These are phyloP conservation scores for Crepidotus variabilis DNA, from an alignment of 768 basidiomycete species.

Conservation along the genomic window DNA sequence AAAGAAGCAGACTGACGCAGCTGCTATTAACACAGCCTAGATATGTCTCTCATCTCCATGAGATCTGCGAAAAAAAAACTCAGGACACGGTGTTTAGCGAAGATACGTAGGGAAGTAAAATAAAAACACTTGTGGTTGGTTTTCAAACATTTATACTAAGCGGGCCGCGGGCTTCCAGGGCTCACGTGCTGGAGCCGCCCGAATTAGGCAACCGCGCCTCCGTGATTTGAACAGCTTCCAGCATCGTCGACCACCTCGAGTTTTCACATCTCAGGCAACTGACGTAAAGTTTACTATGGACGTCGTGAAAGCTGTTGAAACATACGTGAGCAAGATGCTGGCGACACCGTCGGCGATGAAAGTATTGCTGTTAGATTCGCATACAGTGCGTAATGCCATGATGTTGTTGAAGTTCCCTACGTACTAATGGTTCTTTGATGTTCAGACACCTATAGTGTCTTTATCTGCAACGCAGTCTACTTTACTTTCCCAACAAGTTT, in stretches of 20 bases:
- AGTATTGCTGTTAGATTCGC: constrained; percentile 88
- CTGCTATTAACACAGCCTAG: too few relatives aligned
- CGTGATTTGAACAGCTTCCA: not conserved
- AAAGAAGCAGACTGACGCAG: too few relatives aligned
- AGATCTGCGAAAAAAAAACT: not conserved
- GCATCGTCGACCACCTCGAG: not conserved
- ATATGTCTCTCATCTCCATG: too few relatives aligned
- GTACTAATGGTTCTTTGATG: constrained; percentile 6
- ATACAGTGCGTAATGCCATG: constrained; percentile 66
- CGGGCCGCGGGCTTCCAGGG: not conserved
- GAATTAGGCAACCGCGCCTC: not conserved
- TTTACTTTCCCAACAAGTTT: constrained; percentile 92
- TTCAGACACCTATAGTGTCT: constrained; percentile 93
- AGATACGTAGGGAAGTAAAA: not conserved
- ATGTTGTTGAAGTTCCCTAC: not conserved
- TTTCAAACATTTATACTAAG: not conserved
- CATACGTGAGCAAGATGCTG: constrained; percentile 87
- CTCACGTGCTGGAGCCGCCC: too few relatives aligned
- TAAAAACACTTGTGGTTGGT: not conserved
- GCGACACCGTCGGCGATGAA: constrained; percentile 89
- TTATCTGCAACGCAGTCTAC: constrained; percentile 92
- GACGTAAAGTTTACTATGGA: constrained; percentile 59
- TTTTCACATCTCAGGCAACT: not conserved
- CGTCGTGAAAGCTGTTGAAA: constrained; percentile 91
- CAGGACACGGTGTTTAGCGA: not conserved